Evolutionary conservation across 2,329 filamentous ascomycete species (phyloP).

Genomic region (Penicillium sp.): DNA sequence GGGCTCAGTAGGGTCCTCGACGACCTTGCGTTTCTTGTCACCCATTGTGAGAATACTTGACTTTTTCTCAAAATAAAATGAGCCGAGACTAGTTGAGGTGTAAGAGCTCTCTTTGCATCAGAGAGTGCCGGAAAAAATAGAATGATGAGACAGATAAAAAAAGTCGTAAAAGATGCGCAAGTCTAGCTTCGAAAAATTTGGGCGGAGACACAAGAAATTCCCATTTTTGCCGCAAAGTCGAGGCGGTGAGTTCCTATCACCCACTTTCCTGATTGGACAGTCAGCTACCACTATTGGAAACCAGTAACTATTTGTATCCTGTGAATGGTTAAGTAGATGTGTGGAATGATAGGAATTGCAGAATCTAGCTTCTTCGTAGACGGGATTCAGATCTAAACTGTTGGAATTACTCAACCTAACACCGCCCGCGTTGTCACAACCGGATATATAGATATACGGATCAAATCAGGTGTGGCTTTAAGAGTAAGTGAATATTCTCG

Average conservation of each 20-base stretch:
- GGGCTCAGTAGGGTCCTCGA: conserved; percentile 24
- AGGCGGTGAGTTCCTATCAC: conserved; percentile 23
- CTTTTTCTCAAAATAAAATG: not conserved
- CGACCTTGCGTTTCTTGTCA: conserved; percentile 40
- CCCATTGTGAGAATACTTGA: conserved; percentile 25
- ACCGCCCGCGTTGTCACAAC: too few species aligned
- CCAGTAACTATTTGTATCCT: too few species aligned
- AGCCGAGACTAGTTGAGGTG: not conserved
- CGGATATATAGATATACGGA: not conserved
- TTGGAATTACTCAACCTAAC: too few species aligned
- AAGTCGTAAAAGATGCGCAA: conserved; percentile 2
- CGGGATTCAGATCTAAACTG: too few species aligned
- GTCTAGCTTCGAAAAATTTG: conserved; percentile 22
- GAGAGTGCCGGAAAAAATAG: not conserved
- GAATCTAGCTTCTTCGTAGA: not conserved
- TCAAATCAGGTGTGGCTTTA: not conserved
- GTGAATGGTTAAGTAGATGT: too few species aligned
- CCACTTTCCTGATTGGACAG: conserved; percentile 4
- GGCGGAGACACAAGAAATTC: conserved; percentile 27
- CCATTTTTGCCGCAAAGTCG: conserved; percentile 27
- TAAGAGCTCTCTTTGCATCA: not conserved
- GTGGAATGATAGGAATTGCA: not conserved
- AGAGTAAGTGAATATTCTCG: not conserved
- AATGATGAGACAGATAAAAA: not conserved
- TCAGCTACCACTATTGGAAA: not conserved